A percentile compares a stretch with the other conserved stretches of the same genome.
These are phyloP conservation scores for Neofusicoccum sp. DNA, from an alignment of 2,329 filamentous ascomycete species.

Conservation along the genomic window DNA sequence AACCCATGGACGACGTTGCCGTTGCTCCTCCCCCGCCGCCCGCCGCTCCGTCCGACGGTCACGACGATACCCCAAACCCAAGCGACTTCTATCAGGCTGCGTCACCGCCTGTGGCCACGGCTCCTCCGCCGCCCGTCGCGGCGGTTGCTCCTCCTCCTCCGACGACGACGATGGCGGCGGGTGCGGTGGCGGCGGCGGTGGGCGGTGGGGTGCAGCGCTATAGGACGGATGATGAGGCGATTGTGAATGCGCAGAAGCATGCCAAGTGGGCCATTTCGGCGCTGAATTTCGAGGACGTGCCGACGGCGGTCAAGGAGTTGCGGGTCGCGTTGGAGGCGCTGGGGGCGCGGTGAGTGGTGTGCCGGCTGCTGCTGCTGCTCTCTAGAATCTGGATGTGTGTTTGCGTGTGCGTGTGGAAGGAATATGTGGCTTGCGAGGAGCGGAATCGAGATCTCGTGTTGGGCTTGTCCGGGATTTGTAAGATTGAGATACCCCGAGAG, in stretches of 20 bases:
- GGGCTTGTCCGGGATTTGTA: constrained; percentile 4
- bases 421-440: not conserved
- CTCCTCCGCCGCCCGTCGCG: not conserved
- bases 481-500: constrained; percentile 18
- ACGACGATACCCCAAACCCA: constrained; percentile 28
- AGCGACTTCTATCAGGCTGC: constrained; percentile 36
- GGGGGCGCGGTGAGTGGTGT: constrained; percentile 58
- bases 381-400: not conserved
- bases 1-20: constrained; percentile 31
- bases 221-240: constrained; percentile 67
- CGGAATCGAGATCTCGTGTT: not conserved
- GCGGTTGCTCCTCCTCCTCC: not conserved
- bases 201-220: constrained; percentile 36
- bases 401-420: too few species aligned
- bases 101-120: not conserved
- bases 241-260: constrained; percentile 87
- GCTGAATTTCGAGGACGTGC: constrained; percentile 92
- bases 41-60: constrained; percentile 17
- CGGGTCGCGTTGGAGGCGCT: constrained; percentile 71
- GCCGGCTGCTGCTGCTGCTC: not conserved
- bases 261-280: constrained; percentile 97
- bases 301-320: constrained; percentile 85
- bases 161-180: not conserved
- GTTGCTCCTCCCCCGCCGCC: constrained; percentile 28
- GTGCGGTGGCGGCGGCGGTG: constrained; percentile 22